Evolutionary conservation across 768 basidiomycete genomes (phyloP), one percentile per base, ranked within the genome.

Genomic region (Rhodotorula babjevae): DNA sequence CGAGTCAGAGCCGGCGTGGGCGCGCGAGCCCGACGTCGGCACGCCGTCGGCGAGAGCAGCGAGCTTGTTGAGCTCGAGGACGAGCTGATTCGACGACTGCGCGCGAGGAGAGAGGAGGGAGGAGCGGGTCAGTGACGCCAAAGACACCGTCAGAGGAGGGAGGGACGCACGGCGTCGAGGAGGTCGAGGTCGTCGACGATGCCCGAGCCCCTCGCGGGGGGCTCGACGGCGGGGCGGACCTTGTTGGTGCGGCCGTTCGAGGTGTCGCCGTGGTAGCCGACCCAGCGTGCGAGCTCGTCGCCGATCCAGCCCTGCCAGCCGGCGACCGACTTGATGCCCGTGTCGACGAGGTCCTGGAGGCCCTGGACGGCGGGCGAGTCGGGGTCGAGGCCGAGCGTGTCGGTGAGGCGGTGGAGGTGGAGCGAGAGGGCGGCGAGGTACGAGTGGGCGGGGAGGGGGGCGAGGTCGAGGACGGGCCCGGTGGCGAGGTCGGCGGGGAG

Each of bases 301-400:
- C 69, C 63, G 31, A 76, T 63, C 75, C 69, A 73, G 7, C 69
- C 69, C 42, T 62, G 65, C 75, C 75, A 76, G 23, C 75, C 75
- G 8, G 40, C 61, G 40, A 71, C 63, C 21, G 11, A 16, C 69
- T 76, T 76, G 59, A 76, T 27, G 0, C 67, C 69, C 18, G 61
- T 19, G 29, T 65, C 55, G 59, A 73, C 69, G 61, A 76, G 27
- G 29, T 46, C 21, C 23, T 68, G 59, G 29, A 76, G 49, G 1
- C 75, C 75, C 21, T 42, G 16, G 27, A 76, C 46, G 21, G 36
- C 15, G 36, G 23, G 19, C 19, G 61, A 40, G 16, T 47, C 42
- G 18, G 49, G n/a, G 18, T 36, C 21, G 63, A 67, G 55, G 44
- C 44, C 61, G 42, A 73, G 68, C 2, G 55, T 29, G 52, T 31